A percentile compares a stretch with the other conserved stretches of the same genome.
Evolutionary conservation across 179 eudicot genomes (phyloP).

Genomic region (Amaranthus tricolor): DNA sequence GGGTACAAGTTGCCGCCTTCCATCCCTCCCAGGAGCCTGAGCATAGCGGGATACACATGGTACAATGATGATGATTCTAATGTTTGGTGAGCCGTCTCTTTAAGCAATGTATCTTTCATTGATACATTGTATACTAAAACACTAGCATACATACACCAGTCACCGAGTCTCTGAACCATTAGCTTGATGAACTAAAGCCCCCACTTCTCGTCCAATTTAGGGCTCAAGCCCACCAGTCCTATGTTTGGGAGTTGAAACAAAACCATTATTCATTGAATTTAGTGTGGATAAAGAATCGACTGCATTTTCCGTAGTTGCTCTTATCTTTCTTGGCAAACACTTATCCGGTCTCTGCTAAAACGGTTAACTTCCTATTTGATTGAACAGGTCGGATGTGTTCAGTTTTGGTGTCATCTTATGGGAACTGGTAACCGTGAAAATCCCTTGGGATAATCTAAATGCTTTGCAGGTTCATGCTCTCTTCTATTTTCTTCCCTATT

Average conservation of each 20-base stretch:
- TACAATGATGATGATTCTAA: background rate
- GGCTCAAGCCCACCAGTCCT: background rate
- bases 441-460: slow-evolving; percentile 75
- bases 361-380: background rate
- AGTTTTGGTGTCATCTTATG: slow-evolving; percentile 85
- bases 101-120: background rate
- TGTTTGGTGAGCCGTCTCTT: background rate
- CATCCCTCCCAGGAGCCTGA: too few relatives aligned
- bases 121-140: background rate
- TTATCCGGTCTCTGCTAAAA: slow-evolving; percentile 1
- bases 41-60: too few relatives aligned
- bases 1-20: too few relatives aligned
- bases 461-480: slow-evolving; percentile 55
- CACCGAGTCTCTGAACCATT: background rate
- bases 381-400: slow-evolving; percentile 77
- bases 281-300: background rate
- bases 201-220: background rate
- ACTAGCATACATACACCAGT: too few relatives aligned
- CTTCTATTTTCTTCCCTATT: background rate
- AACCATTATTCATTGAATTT: background rate
- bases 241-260: background rate
- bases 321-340: background rate
- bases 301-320: background rate
- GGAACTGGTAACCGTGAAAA: slow-evolving; percentile 68
- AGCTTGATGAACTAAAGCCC: background rate